Evolutionary conservation across 2,329 filamentous ascomycete genomes (phyloP), one percentile per base, ranked within the genome.

Genomic region (Laburnicola sp.): DNA sequence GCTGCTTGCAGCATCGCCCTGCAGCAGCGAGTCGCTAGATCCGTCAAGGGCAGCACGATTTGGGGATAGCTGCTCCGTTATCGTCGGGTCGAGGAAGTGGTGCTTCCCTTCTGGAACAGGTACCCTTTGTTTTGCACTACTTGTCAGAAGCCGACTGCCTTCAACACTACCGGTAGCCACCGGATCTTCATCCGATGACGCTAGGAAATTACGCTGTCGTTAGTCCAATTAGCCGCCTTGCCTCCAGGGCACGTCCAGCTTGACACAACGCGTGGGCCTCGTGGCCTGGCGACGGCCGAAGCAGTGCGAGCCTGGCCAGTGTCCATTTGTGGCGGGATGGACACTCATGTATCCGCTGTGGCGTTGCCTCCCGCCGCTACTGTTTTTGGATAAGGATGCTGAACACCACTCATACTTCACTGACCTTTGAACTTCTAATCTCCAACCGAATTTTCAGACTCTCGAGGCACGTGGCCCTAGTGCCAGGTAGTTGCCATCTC

Each of bases 161-260:
- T 32, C 44, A 50, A 42, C 44, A 52, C 60, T 61, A 16, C 16
- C 16, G 16, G 16, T 16, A 56, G 45, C 44, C 58, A 45, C 58
- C 60, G 67, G 66, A 70, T 68, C 60, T 62, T 51, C 59, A 60
- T 62, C 64, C 65, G 65, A 65, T 44, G 45, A 43, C 34, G 54
- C 53, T 60, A 58, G 57, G 56, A 59, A 58, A 49, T 50, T 51
- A 52, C 57, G 57, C 56, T 58, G 51, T 49, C 53, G 42, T 49
- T 57, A 54, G 56, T 53, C 45, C 49, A 57, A 42, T 50, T 57
- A 49, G 51, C 54, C 34, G 46, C 52, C 44, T 51, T 58, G 57
- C 58, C 49, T 56, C 59, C 60, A 56, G 50, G 49, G 54, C 46
- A 50, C 50, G 40, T 36, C 38, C 26, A 35, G 53, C 9, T 40